These are phyloP conservation scores for Pyrenula aspistea DNA, from an alignment of 495 filamentous ascomycete genomes.

Conservation along the genomic window DNA sequence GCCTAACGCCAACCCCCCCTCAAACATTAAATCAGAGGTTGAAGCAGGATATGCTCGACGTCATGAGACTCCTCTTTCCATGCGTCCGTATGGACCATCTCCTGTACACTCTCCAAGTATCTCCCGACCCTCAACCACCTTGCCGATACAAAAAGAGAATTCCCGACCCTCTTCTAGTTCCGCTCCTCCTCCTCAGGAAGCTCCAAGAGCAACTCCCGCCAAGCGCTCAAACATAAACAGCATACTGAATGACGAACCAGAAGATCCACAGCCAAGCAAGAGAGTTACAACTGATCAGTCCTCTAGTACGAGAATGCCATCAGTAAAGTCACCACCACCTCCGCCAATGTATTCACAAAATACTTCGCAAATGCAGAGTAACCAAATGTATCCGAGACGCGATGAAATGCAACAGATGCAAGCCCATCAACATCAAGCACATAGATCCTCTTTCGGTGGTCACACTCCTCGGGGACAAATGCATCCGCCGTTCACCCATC, in stretches of 20 bases:
- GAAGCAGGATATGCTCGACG: conserved; percentile 27
- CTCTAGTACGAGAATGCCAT: not conserved
- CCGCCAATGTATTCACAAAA: not conserved
- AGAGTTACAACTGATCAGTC: conserved; percentile 7
- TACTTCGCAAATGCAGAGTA: not conserved
- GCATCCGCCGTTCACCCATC: not conserved
- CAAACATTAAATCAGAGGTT: conserved; percentile 22
- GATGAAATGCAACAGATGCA: not conserved
- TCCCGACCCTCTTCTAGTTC: conserved; percentile 25
- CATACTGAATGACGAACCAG: conserved; percentile 45
- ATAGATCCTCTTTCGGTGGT: not conserved
- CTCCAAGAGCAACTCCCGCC: conserved; percentile 34
- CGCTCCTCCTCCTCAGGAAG: conserved; percentile 22
- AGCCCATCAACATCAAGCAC: not conserved
- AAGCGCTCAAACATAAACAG: conserved; percentile 50
- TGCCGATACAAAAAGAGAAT: conserved; percentile 29
- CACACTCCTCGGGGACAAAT: not conserved
- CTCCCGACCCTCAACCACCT: conserved; percentile 18
- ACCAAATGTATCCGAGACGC: not conserved
- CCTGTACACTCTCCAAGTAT: conserved; percentile 1
- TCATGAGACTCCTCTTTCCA: conserved; percentile 17
- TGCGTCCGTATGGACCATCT: conserved; percentile 1
- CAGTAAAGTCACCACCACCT: not conserved
- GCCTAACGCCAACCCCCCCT: conserved; percentile 23
- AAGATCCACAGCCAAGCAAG: conserved; percentile 41